A percentile compares a stretch with the other conserved stretches of the same genome.
These are phyloP conservation scores for Aspergillus brasiliensis DNA, from an alignment of 2,329 filamentous ascomycete species.

Conservation along the genomic window DNA sequence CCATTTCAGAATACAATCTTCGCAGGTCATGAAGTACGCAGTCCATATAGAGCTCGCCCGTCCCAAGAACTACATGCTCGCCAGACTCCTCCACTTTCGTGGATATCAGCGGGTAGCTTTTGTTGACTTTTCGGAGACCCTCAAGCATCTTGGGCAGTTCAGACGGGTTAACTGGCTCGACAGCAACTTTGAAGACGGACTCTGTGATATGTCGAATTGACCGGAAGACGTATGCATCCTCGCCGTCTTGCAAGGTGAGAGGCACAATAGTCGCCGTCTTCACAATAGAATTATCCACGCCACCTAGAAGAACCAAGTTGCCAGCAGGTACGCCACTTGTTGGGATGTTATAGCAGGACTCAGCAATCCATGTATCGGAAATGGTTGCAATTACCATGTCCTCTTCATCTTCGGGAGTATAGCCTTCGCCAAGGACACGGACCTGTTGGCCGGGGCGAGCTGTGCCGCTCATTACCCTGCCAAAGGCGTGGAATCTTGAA, in stretches of 20 bases:
- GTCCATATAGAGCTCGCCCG: slow-evolving; percentile 99
- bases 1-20: slow-evolving; percentile 95
- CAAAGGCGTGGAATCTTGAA: slow-evolving; percentile 86
- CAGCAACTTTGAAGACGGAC: slow-evolving; percentile 95
- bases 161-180: slow-evolving; percentile 96
- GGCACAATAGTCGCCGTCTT: slow-evolving; percentile 93
- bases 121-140: slow-evolving; percentile 93
- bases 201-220: slow-evolving; percentile 94
- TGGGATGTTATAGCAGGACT: slow-evolving; percentile 89
- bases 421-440: slow-evolving; percentile 89
- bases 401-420: slow-evolving; percentile 95
- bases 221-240: slow-evolving; percentile 93
- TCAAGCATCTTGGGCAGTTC: slow-evolving; percentile 99
- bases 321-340: slow-evolving; percentile 91
- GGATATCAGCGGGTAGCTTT: slow-evolving; percentile 91
- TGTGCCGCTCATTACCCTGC: slow-evolving; percentile 89
- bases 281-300: slow-evolving; percentile 96
- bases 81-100: slow-evolving; percentile 98
- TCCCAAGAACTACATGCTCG: slow-evolving; percentile 92
- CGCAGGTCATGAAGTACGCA: slow-evolving; percentile 95
- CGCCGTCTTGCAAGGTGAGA: slow-evolving; percentile 76
- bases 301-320: slow-evolving; percentile 87
- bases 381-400: slow-evolving; percentile 91
- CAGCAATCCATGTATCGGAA: slow-evolving; percentile 82
- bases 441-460: slow-evolving; percentile 80